Evolutionary conservation across 2,329 filamentous ascomycete species (phyloP).

Genomic region (Penicillium sp.): DNA sequence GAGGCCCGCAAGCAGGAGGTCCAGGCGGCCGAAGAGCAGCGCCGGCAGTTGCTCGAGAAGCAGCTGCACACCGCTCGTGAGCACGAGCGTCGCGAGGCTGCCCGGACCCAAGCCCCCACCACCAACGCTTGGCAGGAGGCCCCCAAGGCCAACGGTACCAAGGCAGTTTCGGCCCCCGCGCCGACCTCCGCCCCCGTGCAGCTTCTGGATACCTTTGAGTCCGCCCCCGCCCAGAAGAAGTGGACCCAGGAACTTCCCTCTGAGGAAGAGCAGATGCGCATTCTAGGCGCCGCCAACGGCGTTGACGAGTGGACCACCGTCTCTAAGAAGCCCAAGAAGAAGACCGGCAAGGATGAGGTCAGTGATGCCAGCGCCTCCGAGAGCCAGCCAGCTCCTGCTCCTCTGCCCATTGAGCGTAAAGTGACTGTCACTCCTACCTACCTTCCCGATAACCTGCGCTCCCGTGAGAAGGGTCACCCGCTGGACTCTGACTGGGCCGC

Average conservation of each 20-base stretch:
- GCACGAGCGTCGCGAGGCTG: slow-evolving; percentile 76
- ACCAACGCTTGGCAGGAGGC: slow-evolving; percentile 55
- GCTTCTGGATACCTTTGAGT: slow-evolving; percentile 48
- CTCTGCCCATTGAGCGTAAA: slow-evolving; percentile 33
- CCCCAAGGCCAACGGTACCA: slow-evolving; percentile 21
- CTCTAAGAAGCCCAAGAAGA: slow-evolving; percentile 59
- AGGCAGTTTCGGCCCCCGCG: slow-evolving; percentile 20
- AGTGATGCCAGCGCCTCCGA: slow-evolving; percentile 48
- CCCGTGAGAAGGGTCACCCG: slow-evolving; percentile 42
- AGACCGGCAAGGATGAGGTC: slow-evolving; percentile 39
- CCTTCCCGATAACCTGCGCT: slow-evolving; percentile 33
- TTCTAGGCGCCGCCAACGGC: slow-evolving; percentile 47
- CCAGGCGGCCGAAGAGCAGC: slow-evolving; percentile 75
- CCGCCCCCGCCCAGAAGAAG: slow-evolving; percentile 33
- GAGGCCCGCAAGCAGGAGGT: slow-evolving; percentile 75
- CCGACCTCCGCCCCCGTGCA: slow-evolving; percentile 22
- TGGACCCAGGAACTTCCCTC: slow-evolving; percentile 55
- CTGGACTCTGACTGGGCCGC: slow-evolving; percentile 49
- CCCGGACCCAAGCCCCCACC: slow-evolving; percentile 49
- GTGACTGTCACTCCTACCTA: slow-evolving; percentile 38
- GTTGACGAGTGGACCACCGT: slow-evolving; percentile 64
- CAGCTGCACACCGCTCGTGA: slow-evolving; percentile 80
- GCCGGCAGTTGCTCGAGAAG: slow-evolving; percentile 74
- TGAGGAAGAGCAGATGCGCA: slow-evolving; percentile 62
- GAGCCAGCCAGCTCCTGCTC: slow-evolving; percentile 27